A percentile compares a stretch with the other conserved stretches of the same genome.
Conservation (phyloP, 208 protist species). For the Crithidia fasciculata region DNA sequence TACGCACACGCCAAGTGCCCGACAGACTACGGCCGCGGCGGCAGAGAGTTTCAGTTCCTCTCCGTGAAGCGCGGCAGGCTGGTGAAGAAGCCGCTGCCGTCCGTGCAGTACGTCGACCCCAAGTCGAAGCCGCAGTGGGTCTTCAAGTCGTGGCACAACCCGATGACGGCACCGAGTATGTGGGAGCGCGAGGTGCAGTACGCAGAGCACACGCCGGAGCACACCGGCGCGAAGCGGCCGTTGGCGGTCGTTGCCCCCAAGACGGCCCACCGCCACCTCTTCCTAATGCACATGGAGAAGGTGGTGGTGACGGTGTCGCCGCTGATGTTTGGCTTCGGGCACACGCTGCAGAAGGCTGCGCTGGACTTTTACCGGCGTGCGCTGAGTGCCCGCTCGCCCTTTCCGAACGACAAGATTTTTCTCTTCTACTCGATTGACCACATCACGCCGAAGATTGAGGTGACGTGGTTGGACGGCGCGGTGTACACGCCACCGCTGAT, state of each 20-base stretch:
- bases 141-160: conserved; percentile 93
- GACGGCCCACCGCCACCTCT: conserved; percentile 80
- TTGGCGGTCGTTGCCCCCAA: conserved; percentile 83
- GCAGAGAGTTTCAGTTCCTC: conserved; percentile 84
- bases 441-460: conserved; percentile 88
- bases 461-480: conserved; percentile 89
- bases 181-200: conserved; percentile 93
- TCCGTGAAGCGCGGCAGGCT: conserved; percentile 75
- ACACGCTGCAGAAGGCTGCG: conserved; percentile 82
- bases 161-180: conserved; percentile 73
- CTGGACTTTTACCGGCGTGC: conserved; percentile 90
- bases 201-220: conserved; percentile 86
- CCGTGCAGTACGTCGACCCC: conserved; percentile 81
- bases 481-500: conserved; percentile 85
- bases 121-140: conserved; percentile 85
- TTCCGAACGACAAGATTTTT: conserved; percentile 89
- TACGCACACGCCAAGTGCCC: conserved; percentile 91
- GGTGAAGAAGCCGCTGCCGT: conserved; percentile 78
- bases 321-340: conserved; percentile 86
- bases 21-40: conserved; percentile 88
- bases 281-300: conserved; percentile 92
- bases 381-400: conserved; percentile 78
- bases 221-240: conserved; percentile 85
- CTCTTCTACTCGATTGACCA: conserved; percentile 88
- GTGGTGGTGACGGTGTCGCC: conserved; percentile 85